Percentiles rank a stretch among this genome's conserved stretches.
phyloP scores from a whole-genome alignment of 2,329 filamentous ascomycete species.

The Neonectria neomacrospora region DNA sequence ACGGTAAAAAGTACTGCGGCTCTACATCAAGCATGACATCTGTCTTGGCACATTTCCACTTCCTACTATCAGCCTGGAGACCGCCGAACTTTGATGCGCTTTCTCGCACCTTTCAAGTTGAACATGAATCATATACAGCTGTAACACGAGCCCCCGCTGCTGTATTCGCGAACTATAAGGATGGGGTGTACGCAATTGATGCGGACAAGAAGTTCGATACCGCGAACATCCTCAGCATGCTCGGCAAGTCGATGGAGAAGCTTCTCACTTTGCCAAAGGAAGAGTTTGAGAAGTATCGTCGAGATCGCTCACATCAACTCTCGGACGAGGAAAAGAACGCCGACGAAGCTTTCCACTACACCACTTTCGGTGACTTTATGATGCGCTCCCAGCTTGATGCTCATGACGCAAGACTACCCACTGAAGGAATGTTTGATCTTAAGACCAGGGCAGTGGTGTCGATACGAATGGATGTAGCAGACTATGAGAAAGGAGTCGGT shows the following conservation, averaged over 20 bases:
- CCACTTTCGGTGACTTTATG: conserved; percentile 85
- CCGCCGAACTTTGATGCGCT: conserved; percentile 73
- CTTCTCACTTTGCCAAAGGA: conserved; percentile 84
- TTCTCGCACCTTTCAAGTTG: conserved; percentile 72
- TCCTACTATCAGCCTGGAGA: conserved; percentile 86
- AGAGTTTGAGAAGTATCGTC: conserved; percentile 87
- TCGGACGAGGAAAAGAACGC: conserved; percentile 76
- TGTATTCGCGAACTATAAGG: conserved; percentile 82
- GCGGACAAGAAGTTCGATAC: conserved; percentile 92
- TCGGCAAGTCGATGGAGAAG: conserved; percentile 97
- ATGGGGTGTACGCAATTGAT: conserved; percentile 93
- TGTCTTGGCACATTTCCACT: conserved; percentile 91
- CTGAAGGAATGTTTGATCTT: conserved; percentile 93
- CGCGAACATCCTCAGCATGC: conserved; percentile 87
- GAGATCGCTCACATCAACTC: conserved; percentile 73
- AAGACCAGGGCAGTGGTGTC: conserved; percentile 94
- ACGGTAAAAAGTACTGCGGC: conserved; percentile 84
- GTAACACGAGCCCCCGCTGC: conserved; percentile 80
- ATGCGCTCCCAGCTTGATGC: conserved; percentile 97
- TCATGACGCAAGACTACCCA: conserved; percentile 84
- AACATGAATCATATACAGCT: conserved; percentile 74
- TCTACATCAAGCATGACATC: conserved; percentile 98
- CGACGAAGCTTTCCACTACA: conserved; percentile 88
- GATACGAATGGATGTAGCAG: conserved; percentile 84
- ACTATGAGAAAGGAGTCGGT: conserved; percentile 79